Conservation (phyloP, 805 yeast species). For the Kodamaea hsintzibuensis region DNA sequence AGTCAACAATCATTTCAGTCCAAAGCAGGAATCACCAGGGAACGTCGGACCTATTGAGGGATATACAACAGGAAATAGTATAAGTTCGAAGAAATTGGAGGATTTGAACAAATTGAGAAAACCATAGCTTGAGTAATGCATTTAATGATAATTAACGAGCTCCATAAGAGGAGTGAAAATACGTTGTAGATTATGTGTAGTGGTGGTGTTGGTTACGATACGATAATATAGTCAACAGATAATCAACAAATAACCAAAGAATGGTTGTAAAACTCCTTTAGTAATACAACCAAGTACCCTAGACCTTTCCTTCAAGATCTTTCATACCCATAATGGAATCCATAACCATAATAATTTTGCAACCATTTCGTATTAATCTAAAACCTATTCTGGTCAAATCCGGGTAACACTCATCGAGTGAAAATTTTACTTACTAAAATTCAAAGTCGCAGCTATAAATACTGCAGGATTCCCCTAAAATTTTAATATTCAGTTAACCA, state of each 20-base stretch:
- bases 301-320: too few species aligned
- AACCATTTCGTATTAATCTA: background rate
- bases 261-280: too few species aligned
- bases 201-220: too few species aligned
- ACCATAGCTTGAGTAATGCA: constrained; percentile 14
- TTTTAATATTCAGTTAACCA: background rate
- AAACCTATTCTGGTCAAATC: background rate
- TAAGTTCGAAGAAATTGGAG: constrained; percentile 25
- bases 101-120: constrained; percentile 32
- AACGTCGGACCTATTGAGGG: background rate
- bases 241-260: too few species aligned
- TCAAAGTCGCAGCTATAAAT: constrained; percentile 2
- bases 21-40: constrained; percentile 1
- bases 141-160: background rate
- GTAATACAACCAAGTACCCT: too few species aligned
- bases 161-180: background rate
- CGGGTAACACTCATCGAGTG: constrained; percentile 10
- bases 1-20: background rate
- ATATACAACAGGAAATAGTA: constrained; percentile 8
- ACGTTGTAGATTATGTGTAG: background rate
- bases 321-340: too few species aligned
- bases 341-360: background rate
- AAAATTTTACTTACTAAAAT: background rate
- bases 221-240: too few species aligned
- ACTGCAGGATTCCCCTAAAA: background rate